phyloP scores from a whole-genome alignment of 2,329 filamentous ascomycete genomes.

The Curvularia sp. region DNA sequence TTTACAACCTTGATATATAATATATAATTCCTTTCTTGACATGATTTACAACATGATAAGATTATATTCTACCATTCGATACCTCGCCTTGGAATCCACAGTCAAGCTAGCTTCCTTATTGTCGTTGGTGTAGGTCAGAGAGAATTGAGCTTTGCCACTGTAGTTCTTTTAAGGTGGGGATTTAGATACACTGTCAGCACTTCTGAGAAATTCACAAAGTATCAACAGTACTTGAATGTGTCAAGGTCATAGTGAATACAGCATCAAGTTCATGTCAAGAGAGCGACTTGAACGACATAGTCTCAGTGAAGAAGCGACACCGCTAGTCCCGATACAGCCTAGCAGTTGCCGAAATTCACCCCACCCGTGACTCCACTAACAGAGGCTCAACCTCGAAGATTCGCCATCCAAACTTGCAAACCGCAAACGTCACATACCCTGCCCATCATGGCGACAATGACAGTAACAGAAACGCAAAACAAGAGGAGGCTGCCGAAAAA shows the following conservation, averaged over 20 bases:
- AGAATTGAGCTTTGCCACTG: neutral
- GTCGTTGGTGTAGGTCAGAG: neutral
- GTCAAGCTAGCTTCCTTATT: neutral
- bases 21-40: neutral
- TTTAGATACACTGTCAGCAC: neutral
- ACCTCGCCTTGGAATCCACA: neutral
- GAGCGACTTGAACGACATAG: neutral
- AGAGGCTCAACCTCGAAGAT: slow-evolving; percentile 29
- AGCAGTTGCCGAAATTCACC: slow-evolving; percentile 26
- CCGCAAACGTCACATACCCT: slow-evolving; percentile 10
- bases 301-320: slow-evolving; percentile 9
- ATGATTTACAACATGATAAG: neutral
- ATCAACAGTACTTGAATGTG: no score
- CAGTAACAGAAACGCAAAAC: slow-evolving; percentile 58
- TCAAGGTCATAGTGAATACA: neutral
- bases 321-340: slow-evolving; percentile 16
- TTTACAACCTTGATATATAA: neutral
- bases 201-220: neutral
- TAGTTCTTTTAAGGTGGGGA: neutral
- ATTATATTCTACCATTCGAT: neutral
- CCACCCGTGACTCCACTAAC: slow-evolving; percentile 37
- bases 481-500: slow-evolving; percentile 69
- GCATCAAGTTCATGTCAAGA: neutral
- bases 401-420: slow-evolving; percentile 27
- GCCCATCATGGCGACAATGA: slow-evolving; percentile 68